These are phyloP conservation scores for Fusarium annulatum DNA, from an alignment of 2,329 filamentous ascomycete species.

Conservation along the genomic window DNA sequence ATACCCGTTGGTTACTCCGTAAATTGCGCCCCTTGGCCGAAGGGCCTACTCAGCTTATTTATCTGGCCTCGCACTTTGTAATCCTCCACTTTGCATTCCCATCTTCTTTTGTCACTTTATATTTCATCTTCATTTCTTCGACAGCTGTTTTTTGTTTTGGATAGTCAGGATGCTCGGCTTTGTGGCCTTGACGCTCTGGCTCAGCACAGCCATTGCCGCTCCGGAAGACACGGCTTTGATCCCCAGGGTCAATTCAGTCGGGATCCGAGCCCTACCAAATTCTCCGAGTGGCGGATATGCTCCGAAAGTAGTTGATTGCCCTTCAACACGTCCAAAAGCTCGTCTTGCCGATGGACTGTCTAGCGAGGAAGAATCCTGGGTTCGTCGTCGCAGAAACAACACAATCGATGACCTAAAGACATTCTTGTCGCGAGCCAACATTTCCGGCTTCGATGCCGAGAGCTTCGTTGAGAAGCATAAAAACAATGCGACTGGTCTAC, in stretches of 20 bases:
- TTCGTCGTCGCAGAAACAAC: constrained; percentile 75
- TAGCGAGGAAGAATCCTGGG: constrained; percentile 77
- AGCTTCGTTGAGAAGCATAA: constrained; percentile 68
- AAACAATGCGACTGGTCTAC: constrained; percentile 51
- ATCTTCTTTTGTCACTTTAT: not conserved
- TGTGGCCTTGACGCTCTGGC: not conserved
- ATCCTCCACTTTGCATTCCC: too few species aligned
- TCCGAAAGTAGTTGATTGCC: constrained; percentile 76
- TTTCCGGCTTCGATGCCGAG: constrained; percentile 78
- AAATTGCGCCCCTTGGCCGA: not conserved
- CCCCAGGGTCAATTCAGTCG: not conserved
- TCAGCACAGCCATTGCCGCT: not conserved
- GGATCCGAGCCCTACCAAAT: constrained; percentile 10
- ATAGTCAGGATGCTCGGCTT: not conserved
- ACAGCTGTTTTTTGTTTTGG: rapidly evolving
- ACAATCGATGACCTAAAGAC: constrained; percentile 79
- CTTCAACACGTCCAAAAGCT: constrained; percentile 72
- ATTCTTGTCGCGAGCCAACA: constrained; percentile 77
- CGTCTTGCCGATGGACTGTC: constrained; percentile 73
- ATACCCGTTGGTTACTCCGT: not conserved
- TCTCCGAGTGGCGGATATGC: constrained; percentile 63
- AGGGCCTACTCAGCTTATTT: not conserved
- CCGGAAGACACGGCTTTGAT: constrained; percentile 2
- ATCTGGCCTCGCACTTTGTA: not conserved
- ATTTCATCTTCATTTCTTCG: not conserved